Evolutionary conservation across 345 rosid genomes (phyloP), one percentile per base, ranked within the genome.

Genomic region (Euphorbia peplus): DNA sequence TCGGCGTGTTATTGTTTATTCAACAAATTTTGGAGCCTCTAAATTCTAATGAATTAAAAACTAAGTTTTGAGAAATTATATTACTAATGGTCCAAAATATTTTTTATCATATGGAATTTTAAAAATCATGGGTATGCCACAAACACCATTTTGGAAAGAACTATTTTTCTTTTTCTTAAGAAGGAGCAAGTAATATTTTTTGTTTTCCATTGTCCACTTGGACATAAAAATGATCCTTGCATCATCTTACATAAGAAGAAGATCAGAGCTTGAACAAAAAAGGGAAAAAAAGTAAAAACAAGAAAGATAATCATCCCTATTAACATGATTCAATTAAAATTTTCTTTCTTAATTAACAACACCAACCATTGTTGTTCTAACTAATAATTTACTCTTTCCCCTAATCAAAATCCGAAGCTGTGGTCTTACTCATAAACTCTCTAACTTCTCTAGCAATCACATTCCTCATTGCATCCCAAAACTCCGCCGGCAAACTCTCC

Each of bases 371-470:
- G 29, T n/a, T 62, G 22, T 21, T 4, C 12, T 39, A 39, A 39
- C 10, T 50, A 48, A 16, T 48, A n/a, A n/a, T n/a, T 14, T 5
- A 28, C 22, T 30, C 22, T 21, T 14, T 4, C n/a, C 18, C 9
- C 25, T 63, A 83, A 69, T 60, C 75, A 25, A 81, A 79, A 19
- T 80, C 73, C n/a, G 79, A 67, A 32, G 35, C 39, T 28, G 66
- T 8, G 15, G 18, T 63, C 22, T 76, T 79, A 53, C 72, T 80
- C 76, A 87, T 79, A 19, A 74, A 85, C 3, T 87, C 90, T 63
- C 84, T 80, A 42, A 87, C 92, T 77, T 87, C 92, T 73, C 77
- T 85, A 13, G 92, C 89, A 28, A 87, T 87, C 72, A 87, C 90
- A 70, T 71, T 71, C 70, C 84, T 83, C 92, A 85, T 85, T 75